Base-by-base conservation (phyloP, 306 rosid species). In the Nissolia schottii region DNA sequence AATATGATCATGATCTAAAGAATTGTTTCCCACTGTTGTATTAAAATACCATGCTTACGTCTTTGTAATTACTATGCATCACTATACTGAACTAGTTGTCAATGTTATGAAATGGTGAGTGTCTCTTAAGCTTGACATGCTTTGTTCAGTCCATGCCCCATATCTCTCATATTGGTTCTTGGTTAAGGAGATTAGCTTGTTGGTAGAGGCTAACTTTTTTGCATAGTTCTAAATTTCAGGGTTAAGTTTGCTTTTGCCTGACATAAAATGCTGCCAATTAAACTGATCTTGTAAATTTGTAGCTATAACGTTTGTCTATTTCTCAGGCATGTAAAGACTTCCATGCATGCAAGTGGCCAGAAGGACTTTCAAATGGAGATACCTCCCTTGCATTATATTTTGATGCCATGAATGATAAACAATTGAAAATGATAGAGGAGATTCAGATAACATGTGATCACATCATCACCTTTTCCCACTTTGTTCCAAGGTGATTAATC, bases 331-430 rank as follows among this genome's bases (percentile, higher is more conserved):
- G 96, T 51, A 92, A 92, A 84, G 98, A 92, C 76, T 92, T 87
- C 77, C 50, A 80, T 81, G 96, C 96, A 34, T 92, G 98, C 77
- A 92, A 82, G 64, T 89, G 98, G 98, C 92, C 96, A 12, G 41
- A 27, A 50, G 84, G 70, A 75, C 83, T 89, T 75, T 83, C 92
- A 74, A 89, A 80, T 83, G 89, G 86, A 61, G 92, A 82, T 70
- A 73, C 31, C 50, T 86, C 98, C 8, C 92, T 92, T 8, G 80
- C 98, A 27, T 49, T 80, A 63, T 75, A 87, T 76, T 92, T 92
- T 70, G 98, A 92, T 79, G 85, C 88, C 77, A 81, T 92, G 81
- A 92, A 92, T 71, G 89, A 92, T 50, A 80, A 71, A 57, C 78
- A 85, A 85, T 53, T 43, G 60, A 61, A 75, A 53, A 45, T 27